Base-by-base conservation (phyloP, 2,329 filamentous ascomycete genomes). In the Juglanconis oblonga region DNA sequence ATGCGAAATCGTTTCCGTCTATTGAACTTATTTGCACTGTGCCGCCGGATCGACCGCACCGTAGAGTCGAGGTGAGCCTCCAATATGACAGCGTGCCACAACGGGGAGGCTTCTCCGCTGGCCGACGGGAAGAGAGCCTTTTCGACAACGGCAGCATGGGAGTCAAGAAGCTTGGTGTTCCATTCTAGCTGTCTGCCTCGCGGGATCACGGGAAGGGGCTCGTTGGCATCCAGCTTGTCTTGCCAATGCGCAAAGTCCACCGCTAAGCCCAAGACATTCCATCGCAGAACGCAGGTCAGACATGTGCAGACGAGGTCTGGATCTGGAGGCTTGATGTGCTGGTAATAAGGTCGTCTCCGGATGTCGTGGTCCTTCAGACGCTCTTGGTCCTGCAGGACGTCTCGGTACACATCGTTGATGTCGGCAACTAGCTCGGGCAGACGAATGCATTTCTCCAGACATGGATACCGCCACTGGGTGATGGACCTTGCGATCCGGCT, bases 221-320 rank as follows among this genome's bases (percentile, higher is more conserved):
- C 74, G 1, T 81, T 77, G 0, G 67, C 64, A 59, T 86, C 79
- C 7, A 86, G 75, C 48, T 81, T 67, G 1, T 66, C 49, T 65
- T 86, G 84, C 79, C 82, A 87, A 66, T 82, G 74, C 0, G 81
- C 77, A 65, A 86, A 81, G 65, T 87, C 84, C 10, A 86, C 75
- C 11, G 78, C 71, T 0, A 85, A 65, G 60, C 77, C 77, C 5
- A 87, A 76, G 13, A 81, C 78, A 64, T 83, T 83, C 84, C 84
- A 87, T 2, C 79, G 76, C 42, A 84, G 67, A 48, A 82, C 70
- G 66, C 84, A 87, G 0, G 80, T 82, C 32, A 83, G 69, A 65
- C 84, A 87, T 1, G 81, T 83, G 71, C 84, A 87, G 4, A 83
- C 70, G n/a, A 76, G 67, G 10, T 68, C 55, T 0, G 76, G 72